Conservation (phyloP, 208 protist genomes). For the Phytomonas sp. region DNA sequence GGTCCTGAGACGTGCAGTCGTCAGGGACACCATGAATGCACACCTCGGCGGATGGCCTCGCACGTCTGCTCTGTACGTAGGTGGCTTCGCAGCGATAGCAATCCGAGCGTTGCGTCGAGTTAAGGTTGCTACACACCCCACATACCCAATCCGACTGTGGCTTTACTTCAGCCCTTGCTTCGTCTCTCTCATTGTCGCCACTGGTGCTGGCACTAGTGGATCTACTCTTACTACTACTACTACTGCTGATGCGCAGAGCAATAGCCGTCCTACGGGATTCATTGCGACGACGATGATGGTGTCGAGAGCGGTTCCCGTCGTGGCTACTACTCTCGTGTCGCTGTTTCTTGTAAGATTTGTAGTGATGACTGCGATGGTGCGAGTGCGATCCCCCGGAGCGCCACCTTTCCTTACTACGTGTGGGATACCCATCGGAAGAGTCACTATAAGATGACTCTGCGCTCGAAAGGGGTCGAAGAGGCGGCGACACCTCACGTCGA, state of each 20-base stretch:
- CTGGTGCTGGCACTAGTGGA: background rate
- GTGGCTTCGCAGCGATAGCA: conserved; percentile 62
- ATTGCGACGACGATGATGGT: conserved; percentile 10
- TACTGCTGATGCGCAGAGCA: conserved; percentile 1
- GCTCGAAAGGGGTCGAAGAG: background rate
- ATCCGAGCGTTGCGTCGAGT: conserved; percentile 43
- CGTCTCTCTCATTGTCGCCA: background rate
- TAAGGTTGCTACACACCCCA: conserved; percentile 79
- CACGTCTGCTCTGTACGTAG: conserved; percentile 28
- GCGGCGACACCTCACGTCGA: background rate
- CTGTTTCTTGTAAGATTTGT: background rate
- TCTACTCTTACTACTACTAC: background rate
- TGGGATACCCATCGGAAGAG: background rate
- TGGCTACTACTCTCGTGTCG: background rate
- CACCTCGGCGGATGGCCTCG: conserved; percentile 38
- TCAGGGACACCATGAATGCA: conserved; percentile 22
- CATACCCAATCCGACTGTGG: conserved; percentile 69
- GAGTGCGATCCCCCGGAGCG: background rate
- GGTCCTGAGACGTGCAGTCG: conserved; percentile 12
- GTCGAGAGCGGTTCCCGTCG: background rate
- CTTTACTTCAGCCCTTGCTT: background rate
- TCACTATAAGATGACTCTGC: background rate
- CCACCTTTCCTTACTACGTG: background rate
- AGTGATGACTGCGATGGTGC: background rate
- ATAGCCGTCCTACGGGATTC: background rate